Percentiles rank a stretch among this genome's conserved stretches.
Conservation (phyloP, 2,329 filamentous ascomycete species). For the Talaromyces albobiverticillius region DNA sequence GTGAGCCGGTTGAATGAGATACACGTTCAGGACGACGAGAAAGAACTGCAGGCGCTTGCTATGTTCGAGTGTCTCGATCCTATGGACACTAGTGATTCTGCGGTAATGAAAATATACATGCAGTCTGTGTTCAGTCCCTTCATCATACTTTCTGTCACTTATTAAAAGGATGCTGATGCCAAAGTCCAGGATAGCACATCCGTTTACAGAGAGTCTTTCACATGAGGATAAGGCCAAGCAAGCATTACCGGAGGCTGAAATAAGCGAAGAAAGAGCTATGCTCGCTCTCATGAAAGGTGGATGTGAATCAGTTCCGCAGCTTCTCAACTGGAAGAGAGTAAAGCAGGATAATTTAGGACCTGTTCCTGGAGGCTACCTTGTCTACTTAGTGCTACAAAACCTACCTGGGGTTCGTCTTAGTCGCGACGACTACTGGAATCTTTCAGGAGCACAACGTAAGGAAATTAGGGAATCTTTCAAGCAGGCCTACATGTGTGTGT, state of each 20-base stretch:
- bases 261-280: neutral
- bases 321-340: neutral
- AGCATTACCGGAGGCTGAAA: neutral
- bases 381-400: neutral
- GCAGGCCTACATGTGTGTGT: neutral
- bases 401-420: neutral
- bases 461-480: constrained; percentile 1
- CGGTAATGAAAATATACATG: constrained; percentile 2
- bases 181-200: neutral
- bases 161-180: neutral
- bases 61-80: neutral
- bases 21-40: neutral
- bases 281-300: neutral
- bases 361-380: neutral
- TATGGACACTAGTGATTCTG: neutral
- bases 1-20: neutral
- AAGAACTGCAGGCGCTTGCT: neutral
- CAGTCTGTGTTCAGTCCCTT: neutral
- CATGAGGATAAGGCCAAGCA: neutral
- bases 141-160: neutral
- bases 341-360: neutral
- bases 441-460: neutral
- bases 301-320: neutral
- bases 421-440: neutral
- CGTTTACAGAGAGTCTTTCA: neutral